Evolutionary conservation across 148 eudicot species (phyloP).

Genomic region (Rhododendron vialii): DNA sequence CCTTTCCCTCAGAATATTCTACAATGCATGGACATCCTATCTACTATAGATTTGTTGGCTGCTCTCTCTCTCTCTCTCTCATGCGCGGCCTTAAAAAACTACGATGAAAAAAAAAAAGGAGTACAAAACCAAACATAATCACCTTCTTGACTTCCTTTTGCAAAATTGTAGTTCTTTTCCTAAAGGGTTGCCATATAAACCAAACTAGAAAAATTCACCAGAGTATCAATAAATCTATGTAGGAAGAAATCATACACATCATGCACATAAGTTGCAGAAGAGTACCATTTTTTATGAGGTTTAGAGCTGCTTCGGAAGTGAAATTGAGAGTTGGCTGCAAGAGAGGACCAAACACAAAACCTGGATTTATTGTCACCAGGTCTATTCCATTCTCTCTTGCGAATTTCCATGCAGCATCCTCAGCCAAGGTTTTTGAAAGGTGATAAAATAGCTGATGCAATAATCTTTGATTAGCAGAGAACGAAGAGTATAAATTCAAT

Average conservation of each 20-base stretch:
- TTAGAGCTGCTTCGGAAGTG: slow-evolving; percentile 13
- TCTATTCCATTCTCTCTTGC: slow-evolving; percentile 25
- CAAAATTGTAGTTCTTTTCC: background rate
- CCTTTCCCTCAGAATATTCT: slow-evolving; percentile 19
- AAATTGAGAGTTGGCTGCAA: slow-evolving; percentile 33
- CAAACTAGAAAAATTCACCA: too few species aligned
- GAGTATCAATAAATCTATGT: background rate
- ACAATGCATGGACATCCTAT: slow-evolving; percentile 45
- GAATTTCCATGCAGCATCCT: slow-evolving; percentile 31
- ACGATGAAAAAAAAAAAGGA: background rate
- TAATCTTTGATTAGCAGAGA: background rate
- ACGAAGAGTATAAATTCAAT: background rate
- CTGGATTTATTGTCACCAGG: slow-evolving; percentile 31
- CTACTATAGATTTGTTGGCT: slow-evolving; percentile 31
- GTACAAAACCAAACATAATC: too few species aligned
- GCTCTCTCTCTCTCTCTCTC: slow-evolving; percentile 22
- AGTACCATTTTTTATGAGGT: slow-evolving; percentile 26
- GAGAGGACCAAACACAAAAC: slow-evolving; percentile 32
- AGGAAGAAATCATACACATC: too few species aligned
- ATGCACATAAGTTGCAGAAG: background rate
- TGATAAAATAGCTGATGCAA: slow-evolving; percentile 20
- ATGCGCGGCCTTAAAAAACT: slow-evolving; percentile 10
- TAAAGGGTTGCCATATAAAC: background rate
- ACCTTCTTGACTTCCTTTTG: background rate
- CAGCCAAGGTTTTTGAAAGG: slow-evolving; percentile 39